Evolutionary conservation across 2,329 filamentous ascomycete species (phyloP).

Genomic region (Cadophora malorum): DNA sequence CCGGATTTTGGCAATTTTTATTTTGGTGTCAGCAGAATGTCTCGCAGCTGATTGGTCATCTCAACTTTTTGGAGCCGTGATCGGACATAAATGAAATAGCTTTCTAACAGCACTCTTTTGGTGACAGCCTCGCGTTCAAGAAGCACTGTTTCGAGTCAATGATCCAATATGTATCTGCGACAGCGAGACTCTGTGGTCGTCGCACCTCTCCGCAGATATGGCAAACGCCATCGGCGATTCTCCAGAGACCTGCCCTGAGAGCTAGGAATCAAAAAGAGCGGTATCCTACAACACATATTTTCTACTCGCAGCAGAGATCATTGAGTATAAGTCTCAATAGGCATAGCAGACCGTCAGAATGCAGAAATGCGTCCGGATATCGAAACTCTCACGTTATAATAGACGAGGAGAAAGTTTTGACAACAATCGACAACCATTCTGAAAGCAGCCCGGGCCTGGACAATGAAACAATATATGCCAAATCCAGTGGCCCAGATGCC

Average conservation of each 20-base stretch:
- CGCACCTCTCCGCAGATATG: neutral
- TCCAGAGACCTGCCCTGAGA: neutral
- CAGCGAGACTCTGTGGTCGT: slow-evolving; percentile 20
- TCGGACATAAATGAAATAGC: slow-evolving; percentile 4
- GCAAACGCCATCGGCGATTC: neutral
- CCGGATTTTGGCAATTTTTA: slow-evolving; percentile 28
- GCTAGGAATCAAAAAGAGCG: neutral
- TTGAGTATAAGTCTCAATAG: neutral
- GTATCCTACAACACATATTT: neutral
- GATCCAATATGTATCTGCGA: slow-evolving; percentile 26
- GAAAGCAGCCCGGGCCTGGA: no score
- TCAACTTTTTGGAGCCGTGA: neutral
- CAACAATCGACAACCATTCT: neutral
- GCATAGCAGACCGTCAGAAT: neutral
- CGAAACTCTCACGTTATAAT: neutral
- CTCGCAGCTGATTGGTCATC: slow-evolving; percentile 8
- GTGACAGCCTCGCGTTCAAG: neutral
- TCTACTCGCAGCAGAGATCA: neutral
- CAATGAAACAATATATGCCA: slow-evolving; percentile 79
- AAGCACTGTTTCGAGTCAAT: slow-evolving; percentile 19
- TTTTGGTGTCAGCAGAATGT: slow-evolving; percentile 19
- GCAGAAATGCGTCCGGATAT: neutral
- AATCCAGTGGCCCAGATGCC: slow-evolving; percentile 84
- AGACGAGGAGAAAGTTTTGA: neutral
- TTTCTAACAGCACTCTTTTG: neutral